Evolutionary conservation across 2,329 filamentous ascomycete genomes (phyloP).

Genomic region (Ceratocystis cubensis): DNA sequence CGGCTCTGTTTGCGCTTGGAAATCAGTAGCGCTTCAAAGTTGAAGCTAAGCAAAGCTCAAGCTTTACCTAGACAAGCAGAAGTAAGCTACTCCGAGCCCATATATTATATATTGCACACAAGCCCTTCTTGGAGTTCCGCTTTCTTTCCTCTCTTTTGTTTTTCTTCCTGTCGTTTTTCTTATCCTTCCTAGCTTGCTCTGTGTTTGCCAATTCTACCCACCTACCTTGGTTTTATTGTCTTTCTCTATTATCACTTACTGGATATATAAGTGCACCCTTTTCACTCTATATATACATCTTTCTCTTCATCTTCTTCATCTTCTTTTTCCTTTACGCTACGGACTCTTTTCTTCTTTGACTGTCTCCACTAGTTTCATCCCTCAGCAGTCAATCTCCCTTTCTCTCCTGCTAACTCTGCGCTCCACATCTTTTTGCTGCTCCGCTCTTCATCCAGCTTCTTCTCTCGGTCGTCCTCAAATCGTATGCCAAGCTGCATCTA

Average conservation of each 20-base stretch:
- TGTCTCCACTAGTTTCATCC: too few relatives aligned
- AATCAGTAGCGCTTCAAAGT: background rate
- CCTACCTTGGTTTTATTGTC: background rate
- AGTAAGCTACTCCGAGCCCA: slow-evolving; percentile 1
- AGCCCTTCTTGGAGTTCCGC: background rate
- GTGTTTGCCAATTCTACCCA: background rate
- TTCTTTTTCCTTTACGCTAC: background rate
- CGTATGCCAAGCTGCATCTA: slow-evolving; percentile 24
- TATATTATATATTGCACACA: background rate
- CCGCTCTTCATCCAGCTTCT: slow-evolving; percentile 23
- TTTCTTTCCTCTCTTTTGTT: background rate
- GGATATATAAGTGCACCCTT: background rate
- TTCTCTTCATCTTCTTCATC: background rate
- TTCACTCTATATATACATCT: background rate
- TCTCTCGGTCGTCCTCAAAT: slow-evolving; percentile 23
- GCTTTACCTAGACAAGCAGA: background rate
- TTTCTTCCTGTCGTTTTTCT: background rate
- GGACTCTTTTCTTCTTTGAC: too few relatives aligned
- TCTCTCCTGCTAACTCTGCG: slow-evolving; percentile 28
- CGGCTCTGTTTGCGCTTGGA: slow-evolving; percentile 30
- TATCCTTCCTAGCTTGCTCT: background rate
- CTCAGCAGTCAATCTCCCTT: background rate
- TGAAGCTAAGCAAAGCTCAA: slow-evolving; percentile 4
- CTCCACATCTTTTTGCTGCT: slow-evolving; percentile 30
- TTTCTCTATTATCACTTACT: background rate